Percentiles rank a stretch among this genome's conserved stretches.
Conservation (phyloP, 768 basidiomycete genomes). For the Lactarius akahatsu region DNA sequence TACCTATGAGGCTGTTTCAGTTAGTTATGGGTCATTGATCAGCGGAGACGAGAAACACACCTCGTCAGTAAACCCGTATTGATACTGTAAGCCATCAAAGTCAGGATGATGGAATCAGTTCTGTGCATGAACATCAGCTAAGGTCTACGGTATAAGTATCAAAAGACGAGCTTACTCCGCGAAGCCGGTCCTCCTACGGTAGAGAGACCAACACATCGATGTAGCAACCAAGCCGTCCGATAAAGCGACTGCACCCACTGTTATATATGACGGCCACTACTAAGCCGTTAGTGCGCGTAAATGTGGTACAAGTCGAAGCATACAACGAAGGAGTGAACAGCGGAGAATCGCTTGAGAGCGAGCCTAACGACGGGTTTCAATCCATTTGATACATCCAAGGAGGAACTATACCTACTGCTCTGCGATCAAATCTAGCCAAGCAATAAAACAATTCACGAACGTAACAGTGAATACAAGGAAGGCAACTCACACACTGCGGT, state of each 20-base stretch:
- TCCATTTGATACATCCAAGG: background rate
- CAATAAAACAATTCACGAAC: no score
- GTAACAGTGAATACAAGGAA: background rate
- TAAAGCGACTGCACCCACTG: no score
- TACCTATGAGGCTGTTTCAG: background rate
- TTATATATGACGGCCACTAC: constrained; percentile 50
- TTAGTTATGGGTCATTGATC: background rate
- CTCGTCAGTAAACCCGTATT: background rate
- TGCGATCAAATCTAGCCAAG: no score
- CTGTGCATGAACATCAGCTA: background rate
- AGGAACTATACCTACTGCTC: constrained; percentile 40
- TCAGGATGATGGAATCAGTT: background rate
- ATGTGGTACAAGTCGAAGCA: constrained; percentile 21
- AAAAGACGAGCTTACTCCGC: background rate
- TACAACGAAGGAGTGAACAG: constrained; percentile 37
- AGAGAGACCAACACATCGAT: background rate
- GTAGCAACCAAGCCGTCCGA: no score
- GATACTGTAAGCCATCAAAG: background rate
- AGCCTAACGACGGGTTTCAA: constrained; percentile 23
- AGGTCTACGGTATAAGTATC: background rate
- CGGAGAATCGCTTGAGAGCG: constrained; percentile 37
- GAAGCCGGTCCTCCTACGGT: background rate
- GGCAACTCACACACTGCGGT: constrained; percentile 31
- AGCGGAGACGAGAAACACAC: background rate
- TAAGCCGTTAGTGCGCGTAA: background rate